phyloP scores from a whole-genome alignment of 148 eudicot species.

The Rhododendron henanense region DNA sequence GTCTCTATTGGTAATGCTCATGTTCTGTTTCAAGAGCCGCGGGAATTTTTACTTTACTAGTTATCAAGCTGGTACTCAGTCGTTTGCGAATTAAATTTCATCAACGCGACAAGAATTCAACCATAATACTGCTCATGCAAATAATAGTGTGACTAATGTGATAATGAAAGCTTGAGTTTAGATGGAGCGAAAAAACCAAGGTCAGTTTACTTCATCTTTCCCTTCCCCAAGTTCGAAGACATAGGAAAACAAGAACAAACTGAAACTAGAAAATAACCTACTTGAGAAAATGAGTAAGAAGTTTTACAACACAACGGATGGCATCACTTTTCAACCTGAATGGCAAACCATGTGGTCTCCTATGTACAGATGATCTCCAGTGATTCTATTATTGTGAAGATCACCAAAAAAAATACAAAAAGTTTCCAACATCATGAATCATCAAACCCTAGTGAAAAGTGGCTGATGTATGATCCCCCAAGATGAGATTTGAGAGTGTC shows the following conservation, averaged over 20 bases:
- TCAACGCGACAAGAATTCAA: neutral
- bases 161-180: neutral
- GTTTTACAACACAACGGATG: neutral
- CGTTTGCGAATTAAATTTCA: neutral
- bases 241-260: no score
- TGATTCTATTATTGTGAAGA: neutral
- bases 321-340: neutral
- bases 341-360: neutral
- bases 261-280: neutral
- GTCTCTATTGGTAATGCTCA: neutral
- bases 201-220: neutral
- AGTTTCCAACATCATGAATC: neutral
- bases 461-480: neutral
- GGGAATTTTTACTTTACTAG: neutral
- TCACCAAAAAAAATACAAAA: neutral
- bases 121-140: neutral
- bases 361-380: conserved; percentile 3
- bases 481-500: neutral
- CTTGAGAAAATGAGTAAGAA: neutral
- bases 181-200: neutral
- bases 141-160: neutral
- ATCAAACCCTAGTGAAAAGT: neutral
- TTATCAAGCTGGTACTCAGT: neutral
- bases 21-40: neutral
- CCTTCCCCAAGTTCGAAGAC: neutral